A percentile compares a stretch with the other conserved stretches of the same genome.
These are phyloP conservation scores for Xylariaceae sp. DNA, from an alignment of 2,329 filamentous ascomycete genomes.

Conservation along the genomic window DNA sequence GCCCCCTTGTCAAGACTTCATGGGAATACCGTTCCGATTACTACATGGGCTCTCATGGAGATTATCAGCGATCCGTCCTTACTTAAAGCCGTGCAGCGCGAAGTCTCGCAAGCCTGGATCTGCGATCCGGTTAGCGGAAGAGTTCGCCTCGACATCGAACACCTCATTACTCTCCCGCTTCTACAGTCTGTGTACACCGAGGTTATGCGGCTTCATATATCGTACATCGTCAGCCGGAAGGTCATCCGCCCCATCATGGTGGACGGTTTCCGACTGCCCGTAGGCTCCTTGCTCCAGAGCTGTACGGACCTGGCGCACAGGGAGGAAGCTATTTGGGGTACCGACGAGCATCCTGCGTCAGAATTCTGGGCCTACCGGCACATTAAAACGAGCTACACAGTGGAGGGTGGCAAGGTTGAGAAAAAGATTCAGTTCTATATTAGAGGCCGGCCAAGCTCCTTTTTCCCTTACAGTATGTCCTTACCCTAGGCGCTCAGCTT, in stretches of 20 bases:
- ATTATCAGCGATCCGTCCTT: conserved; percentile 23
- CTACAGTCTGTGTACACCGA: conserved; percentile 24
- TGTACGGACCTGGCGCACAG: conserved; percentile 14
- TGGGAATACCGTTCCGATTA: conserved; percentile 28
- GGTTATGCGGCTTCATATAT: conserved; percentile 20
- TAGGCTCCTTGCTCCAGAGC: conserved; percentile 17
- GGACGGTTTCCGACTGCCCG: conserved; percentile 12
- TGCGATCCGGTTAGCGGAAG: conserved; percentile 12
- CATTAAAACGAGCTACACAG: conserved; percentile 1
- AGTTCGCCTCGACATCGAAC: conserved; percentile 6
- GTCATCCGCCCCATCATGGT: conserved; percentile 10
- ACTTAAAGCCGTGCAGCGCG: conserved; percentile 17
- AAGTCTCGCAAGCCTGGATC: conserved; percentile 14
- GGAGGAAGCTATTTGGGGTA: conserved; percentile 17
- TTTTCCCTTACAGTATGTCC: conserved; percentile 8
- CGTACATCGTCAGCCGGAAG: conserved; percentile 17
- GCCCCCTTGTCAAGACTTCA: too few relatives aligned
- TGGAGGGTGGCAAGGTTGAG: too few relatives aligned
- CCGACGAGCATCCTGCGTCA: conserved; percentile 8
- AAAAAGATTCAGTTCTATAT: background rate
- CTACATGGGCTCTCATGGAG: conserved; percentile 29
- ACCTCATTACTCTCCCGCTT: conserved; percentile 16
- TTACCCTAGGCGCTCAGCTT: background rate
- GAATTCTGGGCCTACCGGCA: conserved; percentile 13
- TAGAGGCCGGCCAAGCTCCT: conserved; percentile 1